Evolutionary conservation across 306 rosid genomes (phyloP), one percentile per base, ranked within the genome.

Genomic region (Malus sieversii): DNA sequence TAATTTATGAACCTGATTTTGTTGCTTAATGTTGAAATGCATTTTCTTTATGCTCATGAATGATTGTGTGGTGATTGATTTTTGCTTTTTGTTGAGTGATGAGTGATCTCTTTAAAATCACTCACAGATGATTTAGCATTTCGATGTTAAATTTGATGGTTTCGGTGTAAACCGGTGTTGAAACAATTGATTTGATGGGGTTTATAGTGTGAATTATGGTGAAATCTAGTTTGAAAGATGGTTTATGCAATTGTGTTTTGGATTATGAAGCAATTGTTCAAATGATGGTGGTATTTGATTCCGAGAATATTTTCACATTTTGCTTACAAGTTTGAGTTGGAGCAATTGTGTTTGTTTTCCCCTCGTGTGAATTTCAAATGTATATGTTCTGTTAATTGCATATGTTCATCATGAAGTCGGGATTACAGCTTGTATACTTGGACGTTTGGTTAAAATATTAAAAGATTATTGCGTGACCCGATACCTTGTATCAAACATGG

Each of bases 1-100:
- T 72, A 55, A 38, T 71, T 38, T 38, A 38, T 70, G 62, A 11
- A 48, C 73, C 25, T 70, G 20, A 15, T 48, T 51, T 14, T 29
- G 4, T 4, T 27, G 68, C n/a, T 58, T 69, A 13, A 76, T 68
- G 69, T 70, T 20, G 59, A 63, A 67, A 70, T 77, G 76, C 52
- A 46, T 35, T 66, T 38, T 22, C 48, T 35, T 10, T 66, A 10
- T n/a, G 70, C 27, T 8, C 16, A 2, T 20, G 70, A 66, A 2
- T 10, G 6, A 6, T 35, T 66, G 16, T 66, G 42, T 16, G 27
- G 70, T 10, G 70, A 25, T 32, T 33, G 15, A 32, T 64, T 13
- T 35, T 66, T 10, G 6, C 0, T 63, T 35, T 5, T 6, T 61
- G 30, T 27, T 25, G 0, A 18, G 13, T 32, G 68, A 64, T 32